Evolutionary conservation across 2,329 filamentous ascomycete genomes (phyloP).

Genomic region (Rasamsonia emersonii): DNA sequence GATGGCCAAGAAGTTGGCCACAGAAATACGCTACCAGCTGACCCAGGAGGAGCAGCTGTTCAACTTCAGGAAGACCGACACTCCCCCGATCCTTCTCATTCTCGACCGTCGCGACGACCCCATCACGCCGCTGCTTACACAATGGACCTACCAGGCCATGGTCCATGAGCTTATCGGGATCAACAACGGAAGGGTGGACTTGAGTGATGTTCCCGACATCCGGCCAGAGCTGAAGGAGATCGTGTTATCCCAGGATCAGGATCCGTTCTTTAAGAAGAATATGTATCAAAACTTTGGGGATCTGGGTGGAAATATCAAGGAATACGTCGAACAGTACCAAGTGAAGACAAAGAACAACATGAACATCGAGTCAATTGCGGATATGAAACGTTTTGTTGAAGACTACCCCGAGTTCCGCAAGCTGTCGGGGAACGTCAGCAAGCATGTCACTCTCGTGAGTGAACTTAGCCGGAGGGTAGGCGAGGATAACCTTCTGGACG

Average conservation of each 20-base stretch:
- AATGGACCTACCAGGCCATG: conserved; percentile 99
- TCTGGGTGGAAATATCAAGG: conserved; percentile 90
- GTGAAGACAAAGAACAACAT: conserved; percentile 94
- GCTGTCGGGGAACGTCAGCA: conserved; percentile 94
- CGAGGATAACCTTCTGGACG: conserved; percentile 80
- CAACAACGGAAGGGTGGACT: conserved; percentile 84
- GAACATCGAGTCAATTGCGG: conserved; percentile 91
- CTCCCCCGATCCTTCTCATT: conserved; percentile 82
- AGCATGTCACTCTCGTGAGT: conserved; percentile 91
- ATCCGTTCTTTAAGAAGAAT: conserved; percentile 98
- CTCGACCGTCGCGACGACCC: conserved; percentile 90
- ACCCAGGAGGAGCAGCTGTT: conserved; percentile 95
- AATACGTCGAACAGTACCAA: conserved; percentile 98
- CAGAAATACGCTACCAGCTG: conserved; percentile 84
- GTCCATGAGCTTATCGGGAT: conserved; percentile 94
- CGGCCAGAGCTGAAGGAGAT: conserved; percentile 86
- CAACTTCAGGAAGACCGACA: conserved; percentile 91
- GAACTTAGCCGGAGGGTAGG: conserved; percentile 85
- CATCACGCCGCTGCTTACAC: conserved; percentile 84
- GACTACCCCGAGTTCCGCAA: conserved; percentile 98
- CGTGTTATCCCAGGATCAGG: conserved; percentile 90
- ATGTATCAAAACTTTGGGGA: conserved; percentile 99
- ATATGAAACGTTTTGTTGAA: conserved; percentile 99
- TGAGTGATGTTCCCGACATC: conserved; percentile 75
- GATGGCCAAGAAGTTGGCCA: conserved; percentile 84